Conservation (phyloP, 192 early-diverging fungal species). For the Coemansia guatemalensis region DNA sequence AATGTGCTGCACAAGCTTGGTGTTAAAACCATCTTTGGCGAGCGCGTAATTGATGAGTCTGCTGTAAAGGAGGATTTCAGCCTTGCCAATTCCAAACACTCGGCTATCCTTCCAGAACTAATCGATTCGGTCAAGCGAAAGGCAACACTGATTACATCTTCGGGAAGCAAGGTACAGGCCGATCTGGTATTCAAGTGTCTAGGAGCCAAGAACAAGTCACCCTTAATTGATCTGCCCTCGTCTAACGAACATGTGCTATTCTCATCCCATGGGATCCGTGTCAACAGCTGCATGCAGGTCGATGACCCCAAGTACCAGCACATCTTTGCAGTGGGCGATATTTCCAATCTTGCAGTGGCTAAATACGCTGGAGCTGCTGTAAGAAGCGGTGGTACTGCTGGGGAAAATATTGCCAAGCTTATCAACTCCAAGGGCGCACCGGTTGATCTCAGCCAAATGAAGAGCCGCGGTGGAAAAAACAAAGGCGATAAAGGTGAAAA, state of each 20-base stretch:
- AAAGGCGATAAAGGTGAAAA: neutral
- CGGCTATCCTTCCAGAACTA: slow-evolving; percentile 42
- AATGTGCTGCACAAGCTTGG: slow-evolving; percentile 49
- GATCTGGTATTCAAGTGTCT: slow-evolving; percentile 46
- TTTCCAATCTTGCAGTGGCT: slow-evolving; percentile 45
- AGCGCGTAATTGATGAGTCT: slow-evolving; percentile 48
- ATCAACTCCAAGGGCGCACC: slow-evolving; percentile 11
- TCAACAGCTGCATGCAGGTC: slow-evolving; percentile 61
- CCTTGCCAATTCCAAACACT: slow-evolving; percentile 25
- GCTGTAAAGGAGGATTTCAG: slow-evolving; percentile 12
- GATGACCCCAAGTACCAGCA: slow-evolving; percentile 60
- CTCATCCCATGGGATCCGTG: slow-evolving; percentile 45
- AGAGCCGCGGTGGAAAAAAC: neutral
- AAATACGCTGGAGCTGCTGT: slow-evolving; percentile 44
- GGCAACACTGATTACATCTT: slow-evolving; percentile 26
- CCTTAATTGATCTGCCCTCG: slow-evolving; percentile 36
- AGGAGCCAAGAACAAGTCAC: slow-evolving; percentile 28
- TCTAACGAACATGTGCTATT: slow-evolving; percentile 31
- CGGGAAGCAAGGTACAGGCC: slow-evolving; percentile 21
- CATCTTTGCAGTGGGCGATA: slow-evolving; percentile 78
- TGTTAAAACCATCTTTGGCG: slow-evolving; percentile 52
- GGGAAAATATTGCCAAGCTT: slow-evolving; percentile 29
- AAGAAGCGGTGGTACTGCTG: slow-evolving; percentile 27
- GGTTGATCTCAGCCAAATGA: slow-evolving; percentile 6
- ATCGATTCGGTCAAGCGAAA: slow-evolving; percentile 47